Evolutionary conservation across 768 basidiomycete genomes (phyloP).

Genomic region (Suillus paluster): DNA sequence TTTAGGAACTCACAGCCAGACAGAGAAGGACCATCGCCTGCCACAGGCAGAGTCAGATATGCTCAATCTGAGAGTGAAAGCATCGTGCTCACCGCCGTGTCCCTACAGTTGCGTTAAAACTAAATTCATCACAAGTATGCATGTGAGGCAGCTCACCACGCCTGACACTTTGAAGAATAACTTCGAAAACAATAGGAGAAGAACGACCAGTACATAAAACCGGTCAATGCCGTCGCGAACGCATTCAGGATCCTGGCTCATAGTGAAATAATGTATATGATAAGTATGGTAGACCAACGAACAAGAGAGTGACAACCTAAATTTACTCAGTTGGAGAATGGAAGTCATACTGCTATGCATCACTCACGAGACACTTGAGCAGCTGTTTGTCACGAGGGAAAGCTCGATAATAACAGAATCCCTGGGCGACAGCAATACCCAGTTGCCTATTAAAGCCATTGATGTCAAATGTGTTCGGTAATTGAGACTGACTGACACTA

Average conservation of each 20-base stretch:
- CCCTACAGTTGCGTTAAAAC: background rate
- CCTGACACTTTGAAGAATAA: background rate
- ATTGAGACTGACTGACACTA: background rate
- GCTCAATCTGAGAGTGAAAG: background rate
- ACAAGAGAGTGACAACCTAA: conserved; percentile 1
- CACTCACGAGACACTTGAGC: conserved; percentile 7
- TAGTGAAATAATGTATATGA: background rate
- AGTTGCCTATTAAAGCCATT: conserved; percentile 1
- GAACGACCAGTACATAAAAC: conserved; percentile 1
- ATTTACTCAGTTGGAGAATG: background rate
- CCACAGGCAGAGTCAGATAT: background rate
- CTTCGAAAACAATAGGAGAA: background rate
- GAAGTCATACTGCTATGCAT: background rate
- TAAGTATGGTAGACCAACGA: background rate
- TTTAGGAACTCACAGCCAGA: background rate
- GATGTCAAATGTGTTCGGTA: background rate
- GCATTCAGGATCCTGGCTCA: background rate
- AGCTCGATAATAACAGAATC: background rate
- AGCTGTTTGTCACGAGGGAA: conserved; percentile 8
- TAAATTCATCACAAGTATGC: background rate
- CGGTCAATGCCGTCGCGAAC: background rate
- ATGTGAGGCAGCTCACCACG: background rate
- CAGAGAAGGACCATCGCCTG: background rate
- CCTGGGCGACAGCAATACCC: background rate
- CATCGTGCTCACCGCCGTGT: background rate